Percentiles rank a stretch among this genome's conserved stretches.
Evolutionary conservation across 305 asterid genomes (phyloP).

Genomic region (Fraxinus paxiana): DNA sequence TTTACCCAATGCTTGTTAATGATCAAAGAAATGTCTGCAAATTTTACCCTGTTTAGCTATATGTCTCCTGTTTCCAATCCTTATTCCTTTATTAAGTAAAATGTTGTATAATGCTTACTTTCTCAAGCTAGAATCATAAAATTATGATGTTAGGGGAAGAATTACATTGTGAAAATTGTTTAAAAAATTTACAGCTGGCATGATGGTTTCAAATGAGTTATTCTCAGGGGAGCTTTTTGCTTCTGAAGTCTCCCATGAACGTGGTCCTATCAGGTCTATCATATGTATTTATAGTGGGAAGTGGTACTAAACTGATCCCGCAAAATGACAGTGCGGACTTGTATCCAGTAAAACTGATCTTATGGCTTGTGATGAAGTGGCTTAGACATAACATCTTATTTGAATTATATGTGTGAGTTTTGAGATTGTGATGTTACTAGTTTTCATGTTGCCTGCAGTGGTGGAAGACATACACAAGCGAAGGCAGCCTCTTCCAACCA

Average conservation of each 20-base stretch:
- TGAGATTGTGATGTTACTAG: conserved; percentile 27
- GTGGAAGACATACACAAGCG: conserved; percentile 98
- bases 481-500: conserved; percentile 89
- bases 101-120: background rate
- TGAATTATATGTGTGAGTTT: conserved; percentile 8
- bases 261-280: background rate
- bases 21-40: background rate
- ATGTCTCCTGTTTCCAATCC: conserved; percentile 1
- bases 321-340: background rate
- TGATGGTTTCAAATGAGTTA: background rate
- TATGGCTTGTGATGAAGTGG: conserved; percentile 1
- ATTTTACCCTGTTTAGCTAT: background rate
- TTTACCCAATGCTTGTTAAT: background rate
- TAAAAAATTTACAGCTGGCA: background rate
- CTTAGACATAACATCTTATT: background rate
- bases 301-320: background rate
- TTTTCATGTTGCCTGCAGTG: conserved; percentile 59
- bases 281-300: background rate
- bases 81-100: background rate
- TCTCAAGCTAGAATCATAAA: background rate
- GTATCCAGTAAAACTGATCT: background rate
- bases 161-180: background rate
- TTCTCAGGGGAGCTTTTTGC: background rate
- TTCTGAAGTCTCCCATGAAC: conserved; percentile 2
- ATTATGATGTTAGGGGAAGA: background rate